Evolutionary conservation across 140 eudicot genomes (phyloP).

Genomic region (Bidens hawaiensis): DNA sequence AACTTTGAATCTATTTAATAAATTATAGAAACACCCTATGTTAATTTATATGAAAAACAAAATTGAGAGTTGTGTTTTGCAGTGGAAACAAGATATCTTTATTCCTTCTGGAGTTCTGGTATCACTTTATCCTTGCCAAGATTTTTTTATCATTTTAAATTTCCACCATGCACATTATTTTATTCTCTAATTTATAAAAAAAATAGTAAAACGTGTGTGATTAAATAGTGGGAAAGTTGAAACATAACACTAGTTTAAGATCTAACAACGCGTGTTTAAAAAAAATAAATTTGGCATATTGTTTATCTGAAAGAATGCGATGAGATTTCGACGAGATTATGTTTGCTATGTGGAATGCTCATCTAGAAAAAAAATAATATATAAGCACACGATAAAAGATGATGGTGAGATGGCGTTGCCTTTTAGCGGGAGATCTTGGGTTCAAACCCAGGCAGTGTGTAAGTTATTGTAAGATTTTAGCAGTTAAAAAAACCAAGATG

Average conservation of each 20-base stretch:
- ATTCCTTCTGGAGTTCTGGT: slow-evolving; percentile 21
- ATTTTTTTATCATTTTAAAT: slow-evolving; percentile 1
- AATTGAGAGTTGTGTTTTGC: slow-evolving; percentile 8
- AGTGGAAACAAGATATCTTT: slow-evolving; percentile 27
- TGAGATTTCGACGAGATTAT: background rate
- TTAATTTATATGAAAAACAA: background rate
- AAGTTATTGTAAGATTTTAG: too few relatives aligned
- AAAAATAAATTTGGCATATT: background rate
- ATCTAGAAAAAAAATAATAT: background rate
- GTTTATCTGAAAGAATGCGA: background rate
- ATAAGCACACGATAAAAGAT: too few relatives aligned
- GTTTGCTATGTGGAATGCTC: background rate
- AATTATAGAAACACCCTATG: background rate
- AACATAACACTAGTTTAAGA: slow-evolving; percentile 24
- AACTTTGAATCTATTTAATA: background rate
- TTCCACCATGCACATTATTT: background rate
- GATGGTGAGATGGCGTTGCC: too few relatives aligned
- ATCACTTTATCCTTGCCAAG: slow-evolving; percentile 24
- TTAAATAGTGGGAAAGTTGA: slow-evolving; percentile 18
- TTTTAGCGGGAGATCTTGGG: too few relatives aligned
- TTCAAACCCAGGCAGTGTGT: too few relatives aligned
- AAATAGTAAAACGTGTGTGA: slow-evolving; percentile 12
- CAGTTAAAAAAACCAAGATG: too few relatives aligned
- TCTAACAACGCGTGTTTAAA: background rate
- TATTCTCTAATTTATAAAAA: background rate